Conservation (phyloP, 2,329 filamentous ascomycete genomes). For the Ophiostoma sp. region DNA sequence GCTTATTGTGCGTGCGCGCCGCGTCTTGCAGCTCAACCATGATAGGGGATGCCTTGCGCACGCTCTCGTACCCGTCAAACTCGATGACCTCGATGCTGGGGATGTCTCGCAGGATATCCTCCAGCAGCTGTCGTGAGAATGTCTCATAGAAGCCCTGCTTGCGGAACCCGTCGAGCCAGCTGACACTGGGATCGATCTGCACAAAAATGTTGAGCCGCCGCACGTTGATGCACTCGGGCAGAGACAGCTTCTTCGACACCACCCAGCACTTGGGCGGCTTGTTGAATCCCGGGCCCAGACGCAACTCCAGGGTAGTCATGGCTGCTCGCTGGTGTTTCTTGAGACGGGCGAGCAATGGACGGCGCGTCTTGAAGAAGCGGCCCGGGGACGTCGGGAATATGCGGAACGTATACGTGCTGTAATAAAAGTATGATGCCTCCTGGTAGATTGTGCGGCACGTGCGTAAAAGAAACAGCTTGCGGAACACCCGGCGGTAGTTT, state of each 20-base stretch:
- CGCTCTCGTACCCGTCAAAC: constrained; percentile 64
- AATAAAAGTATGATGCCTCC: constrained; percentile 63
- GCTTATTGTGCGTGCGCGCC: constrained; percentile 44
- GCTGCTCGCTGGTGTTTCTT: constrained; percentile 54
- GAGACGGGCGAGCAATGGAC: constrained; percentile 63
- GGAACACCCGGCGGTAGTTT: constrained; percentile 58
- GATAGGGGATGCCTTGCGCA: constrained; percentile 61
- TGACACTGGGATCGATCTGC: constrained; percentile 65
- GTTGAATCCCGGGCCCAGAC: constrained; percentile 68
- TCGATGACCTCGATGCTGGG: constrained; percentile 55
- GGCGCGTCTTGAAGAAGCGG: constrained; percentile 66
- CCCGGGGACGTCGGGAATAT: constrained; percentile 62
- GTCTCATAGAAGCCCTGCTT: constrained; percentile 64
- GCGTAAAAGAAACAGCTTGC: constrained; percentile 55
- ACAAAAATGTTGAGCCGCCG: constrained; percentile 61
- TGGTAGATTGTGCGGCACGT: constrained; percentile 56
- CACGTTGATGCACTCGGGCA: constrained; percentile 57
- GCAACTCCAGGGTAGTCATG: constrained; percentile 61
- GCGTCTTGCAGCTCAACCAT: constrained; percentile 56
- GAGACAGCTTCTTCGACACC: constrained; percentile 58
- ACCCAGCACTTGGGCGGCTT: constrained; percentile 66
- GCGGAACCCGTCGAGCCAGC: constrained; percentile 62
- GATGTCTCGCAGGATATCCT: constrained; percentile 51
- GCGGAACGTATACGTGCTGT: constrained; percentile 57
- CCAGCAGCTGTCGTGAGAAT: constrained; percentile 57